A percentile compares a stretch with the other conserved stretches of the same genome.
phyloP scores from a whole-genome alignment of 225 moss, liverwort and hornwort genomes.

The Pleurozium schreberi region DNA sequence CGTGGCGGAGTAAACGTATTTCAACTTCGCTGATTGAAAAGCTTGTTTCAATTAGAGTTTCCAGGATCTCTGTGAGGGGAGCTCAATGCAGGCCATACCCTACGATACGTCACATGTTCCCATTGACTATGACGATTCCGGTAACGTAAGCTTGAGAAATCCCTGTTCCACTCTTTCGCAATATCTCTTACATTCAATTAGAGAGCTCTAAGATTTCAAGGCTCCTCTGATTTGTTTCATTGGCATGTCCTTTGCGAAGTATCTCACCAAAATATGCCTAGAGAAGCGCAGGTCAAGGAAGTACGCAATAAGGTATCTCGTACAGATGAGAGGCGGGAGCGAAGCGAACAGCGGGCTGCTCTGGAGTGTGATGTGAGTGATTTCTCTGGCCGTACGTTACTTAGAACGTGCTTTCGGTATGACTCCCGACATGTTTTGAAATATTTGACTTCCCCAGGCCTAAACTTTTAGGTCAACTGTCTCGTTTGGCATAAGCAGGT shows the following conservation, averaged over 20 bases:
- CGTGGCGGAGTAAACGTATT: not conserved
- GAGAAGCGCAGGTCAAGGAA: slow-evolving; percentile 11
- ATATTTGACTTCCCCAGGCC: not conserved
- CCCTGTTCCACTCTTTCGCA: not conserved
- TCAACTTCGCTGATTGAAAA: not conserved
- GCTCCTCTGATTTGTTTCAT: not conserved
- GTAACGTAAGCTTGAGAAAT: slow-evolving; percentile 3
- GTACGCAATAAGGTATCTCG: not conserved
- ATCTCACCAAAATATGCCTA: not conserved
- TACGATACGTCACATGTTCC: slow-evolving; percentile 40
- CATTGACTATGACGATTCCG: slow-evolving; percentile 24
- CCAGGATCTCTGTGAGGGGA: slow-evolving; percentile 21
- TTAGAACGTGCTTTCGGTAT: not conserved
- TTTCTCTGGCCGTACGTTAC: not conserved
- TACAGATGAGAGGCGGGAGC: slow-evolving; percentile 7
- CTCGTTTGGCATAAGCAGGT: slow-evolving; percentile 18
- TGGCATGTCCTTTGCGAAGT: not conserved
- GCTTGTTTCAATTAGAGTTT: not conserved
- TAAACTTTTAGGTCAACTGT: not conserved
- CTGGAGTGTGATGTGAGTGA: slow-evolving; percentile 37
- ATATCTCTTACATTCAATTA: not conserved
- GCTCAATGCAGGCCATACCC: slow-evolving; percentile 29
- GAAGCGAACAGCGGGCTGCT: slow-evolving; percentile 13
- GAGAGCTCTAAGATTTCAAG: not conserved
- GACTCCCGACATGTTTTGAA: not conserved